phyloP scores from a whole-genome alignment of 2,329 filamentous ascomycete species.

The Tricladium varicosporioides region DNA sequence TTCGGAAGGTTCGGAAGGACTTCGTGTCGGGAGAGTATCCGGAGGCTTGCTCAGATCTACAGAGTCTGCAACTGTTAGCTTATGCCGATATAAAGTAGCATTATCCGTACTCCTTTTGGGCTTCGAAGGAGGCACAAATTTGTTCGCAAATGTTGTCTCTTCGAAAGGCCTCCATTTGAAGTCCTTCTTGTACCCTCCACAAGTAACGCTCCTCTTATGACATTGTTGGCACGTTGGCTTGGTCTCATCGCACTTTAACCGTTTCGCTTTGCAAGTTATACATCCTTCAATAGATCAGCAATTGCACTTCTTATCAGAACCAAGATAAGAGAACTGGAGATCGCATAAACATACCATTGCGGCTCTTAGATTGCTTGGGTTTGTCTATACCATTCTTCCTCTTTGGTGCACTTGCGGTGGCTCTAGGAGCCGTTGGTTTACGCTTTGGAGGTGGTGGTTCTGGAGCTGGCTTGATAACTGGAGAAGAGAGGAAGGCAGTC shows the following conservation, averaged over 20 bases:
- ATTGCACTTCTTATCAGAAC: conserved; percentile 21
- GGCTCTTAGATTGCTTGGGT: conserved; percentile 72
- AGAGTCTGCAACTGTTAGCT: conserved; percentile 26
- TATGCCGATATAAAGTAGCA: neutral
- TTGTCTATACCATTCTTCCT: conserved; percentile 46
- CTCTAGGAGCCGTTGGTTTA: conserved; percentile 24
- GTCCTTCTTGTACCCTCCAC: conserved; percentile 72
- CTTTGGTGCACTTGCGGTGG: conserved; percentile 18
- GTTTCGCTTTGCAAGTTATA: conserved; percentile 70
- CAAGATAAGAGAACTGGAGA: conserved; percentile 24
- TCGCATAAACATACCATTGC: conserved; percentile 58
- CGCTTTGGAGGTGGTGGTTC: conserved; percentile 31
- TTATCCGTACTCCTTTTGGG: conserved; percentile 25
- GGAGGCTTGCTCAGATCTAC: conserved; percentile 20
- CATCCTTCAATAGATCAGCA: conserved; percentile 52
- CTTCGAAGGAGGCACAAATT: conserved; percentile 28
- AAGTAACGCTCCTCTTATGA: conserved; percentile 60
- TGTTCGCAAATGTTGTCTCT: conserved; percentile 54
- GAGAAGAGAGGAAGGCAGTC: conserved; percentile 49
- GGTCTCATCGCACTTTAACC: conserved; percentile 71
- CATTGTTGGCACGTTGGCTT: conserved; percentile 69
- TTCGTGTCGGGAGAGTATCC: conserved; percentile 16
- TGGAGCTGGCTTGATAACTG: conserved; percentile 31
- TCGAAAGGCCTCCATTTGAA: conserved; percentile 74
- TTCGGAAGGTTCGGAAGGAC: conserved; percentile 27